A percentile compares a stretch with the other conserved stretches of the same genome.
phyloP scores from a whole-genome alignment of 2,329 filamentous ascomycete species.

The Hypoxylon sp. region DNA sequence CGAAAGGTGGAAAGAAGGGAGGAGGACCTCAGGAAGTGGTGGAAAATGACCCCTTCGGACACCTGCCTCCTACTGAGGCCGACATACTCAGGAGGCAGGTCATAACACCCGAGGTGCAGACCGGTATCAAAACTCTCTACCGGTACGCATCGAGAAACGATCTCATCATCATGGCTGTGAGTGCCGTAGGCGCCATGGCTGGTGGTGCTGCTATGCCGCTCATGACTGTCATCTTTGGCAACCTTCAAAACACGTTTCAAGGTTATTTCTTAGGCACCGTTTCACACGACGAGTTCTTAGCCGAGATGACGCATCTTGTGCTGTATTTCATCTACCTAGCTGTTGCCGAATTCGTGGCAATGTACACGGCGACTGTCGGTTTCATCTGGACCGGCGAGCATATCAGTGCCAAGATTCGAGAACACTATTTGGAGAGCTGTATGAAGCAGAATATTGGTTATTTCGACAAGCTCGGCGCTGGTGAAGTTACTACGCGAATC shows the following conservation, averaged over 20 bases:
- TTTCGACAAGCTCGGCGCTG: slow-evolving; percentile 92
- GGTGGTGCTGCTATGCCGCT: slow-evolving; percentile 82
- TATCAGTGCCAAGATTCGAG: slow-evolving; percentile 82
- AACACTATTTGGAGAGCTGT: slow-evolving; percentile 87
- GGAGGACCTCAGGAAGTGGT: slow-evolving; percentile 55
- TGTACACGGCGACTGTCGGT: slow-evolving; percentile 85
- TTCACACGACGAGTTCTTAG: slow-evolving; percentile 69
- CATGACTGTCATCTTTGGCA: slow-evolving; percentile 87
- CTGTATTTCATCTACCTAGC: slow-evolving; percentile 90
- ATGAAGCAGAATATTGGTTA: slow-evolving; percentile 91
- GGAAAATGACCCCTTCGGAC: slow-evolving; percentile 70
- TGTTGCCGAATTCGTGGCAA: slow-evolving; percentile 82
- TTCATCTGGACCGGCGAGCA: slow-evolving; percentile 92
- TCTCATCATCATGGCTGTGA: slow-evolving; percentile 73
- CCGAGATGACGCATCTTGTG: slow-evolving; percentile 73
- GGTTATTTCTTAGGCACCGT: slow-evolving; percentile 68
- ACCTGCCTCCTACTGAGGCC: slow-evolving; percentile 76
- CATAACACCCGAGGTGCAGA: slow-evolving; percentile 73
- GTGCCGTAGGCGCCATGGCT: slow-evolving; percentile 75
- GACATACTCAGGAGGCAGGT: slow-evolving; percentile 78
- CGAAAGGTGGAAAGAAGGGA: slow-evolving; percentile 56
- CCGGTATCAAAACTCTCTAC: slow-evolving; percentile 76
- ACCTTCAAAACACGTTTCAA: slow-evolving; percentile 80
- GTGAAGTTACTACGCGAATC: slow-evolving; percentile 94
- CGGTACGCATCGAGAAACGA: slow-evolving; percentile 79